These are phyloP conservation scores for Ascochyta pisi DNA, from an alignment of 2,329 filamentous ascomycete species.

Conservation along the genomic window DNA sequence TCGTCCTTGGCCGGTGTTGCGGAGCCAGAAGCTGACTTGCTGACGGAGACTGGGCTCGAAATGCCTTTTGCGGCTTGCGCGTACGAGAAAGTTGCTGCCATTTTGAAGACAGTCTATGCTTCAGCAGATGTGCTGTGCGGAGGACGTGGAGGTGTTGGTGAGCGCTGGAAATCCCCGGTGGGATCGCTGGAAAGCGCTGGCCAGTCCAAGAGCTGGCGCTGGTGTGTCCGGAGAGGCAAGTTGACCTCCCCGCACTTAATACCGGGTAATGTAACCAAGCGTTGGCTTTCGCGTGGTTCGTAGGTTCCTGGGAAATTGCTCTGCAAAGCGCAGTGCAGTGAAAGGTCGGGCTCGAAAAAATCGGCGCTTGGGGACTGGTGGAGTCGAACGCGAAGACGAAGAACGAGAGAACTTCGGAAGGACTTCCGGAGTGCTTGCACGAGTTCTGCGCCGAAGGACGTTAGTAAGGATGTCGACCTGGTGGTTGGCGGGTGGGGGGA, in stretches of 20 bases:
- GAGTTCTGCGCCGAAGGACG: slow-evolving; percentile 21
- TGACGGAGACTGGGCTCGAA: slow-evolving; percentile 53
- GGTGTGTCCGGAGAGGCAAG: slow-evolving; percentile 51
- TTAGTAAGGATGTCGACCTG: slow-evolving; percentile 22
- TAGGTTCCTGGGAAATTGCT: slow-evolving; percentile 2
- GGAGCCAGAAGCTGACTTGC: slow-evolving; percentile 54
- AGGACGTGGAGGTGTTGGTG: slow-evolving; percentile 9
- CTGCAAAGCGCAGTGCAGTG: slow-evolving; percentile 16
- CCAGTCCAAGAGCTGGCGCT: slow-evolving; percentile 40
- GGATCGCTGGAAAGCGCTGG: slow-evolving; percentile 39
- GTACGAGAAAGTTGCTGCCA: slow-evolving; percentile 76
- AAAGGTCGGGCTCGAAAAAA: background rate
- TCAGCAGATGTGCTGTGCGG: slow-evolving; percentile 8
- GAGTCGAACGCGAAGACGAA: slow-evolving; percentile 7
- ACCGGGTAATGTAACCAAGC: slow-evolving; percentile 28
- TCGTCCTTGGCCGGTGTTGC: slow-evolving; percentile 52
- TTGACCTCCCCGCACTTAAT: slow-evolving; percentile 51
- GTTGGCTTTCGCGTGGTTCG: slow-evolving; percentile 15
- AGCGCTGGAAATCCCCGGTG: slow-evolving; percentile 38
- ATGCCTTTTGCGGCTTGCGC: slow-evolving; percentile 92
- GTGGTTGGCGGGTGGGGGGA: background rate
- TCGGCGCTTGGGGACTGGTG: slow-evolving; percentile 13
- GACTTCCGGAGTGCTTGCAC: slow-evolving; percentile 15
- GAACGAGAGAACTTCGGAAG: slow-evolving; percentile 18
- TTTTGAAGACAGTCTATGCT: slow-evolving; percentile 18